phyloP scores from a whole-genome alignment of 768 basidiomycete genomes.

The Clavaria fumosa region DNA sequence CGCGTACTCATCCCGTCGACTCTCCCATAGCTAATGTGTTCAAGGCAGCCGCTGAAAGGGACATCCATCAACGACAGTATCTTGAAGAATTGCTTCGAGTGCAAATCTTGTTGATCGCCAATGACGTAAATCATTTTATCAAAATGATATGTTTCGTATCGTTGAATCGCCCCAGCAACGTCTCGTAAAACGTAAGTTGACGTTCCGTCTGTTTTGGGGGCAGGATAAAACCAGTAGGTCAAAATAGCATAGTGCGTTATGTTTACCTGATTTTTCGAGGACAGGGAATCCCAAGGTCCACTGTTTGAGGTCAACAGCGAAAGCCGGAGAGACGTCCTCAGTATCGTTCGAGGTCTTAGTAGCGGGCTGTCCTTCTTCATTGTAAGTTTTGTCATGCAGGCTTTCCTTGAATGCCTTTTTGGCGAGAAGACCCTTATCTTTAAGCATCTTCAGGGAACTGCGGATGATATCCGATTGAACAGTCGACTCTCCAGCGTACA shows the following conservation, averaged over 20 bases:
- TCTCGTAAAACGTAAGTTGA: slow-evolving; percentile 92
- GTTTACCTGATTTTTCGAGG: slow-evolving; percentile 75
- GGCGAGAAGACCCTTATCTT: slow-evolving; percentile 61
- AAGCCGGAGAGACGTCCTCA: slow-evolving; percentile 68
- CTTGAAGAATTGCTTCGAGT: slow-evolving; percentile 88
- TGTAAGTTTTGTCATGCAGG: no score
- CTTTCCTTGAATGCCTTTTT: no score
- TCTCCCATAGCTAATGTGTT: slow-evolving; percentile 85
- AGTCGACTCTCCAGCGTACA: slow-evolving; percentile 82
- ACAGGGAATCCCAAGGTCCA: slow-evolving; percentile 89
- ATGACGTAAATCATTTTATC: slow-evolving; percentile 90
- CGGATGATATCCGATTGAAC: no score
- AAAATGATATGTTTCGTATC: slow-evolving; percentile 80
- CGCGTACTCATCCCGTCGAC: slow-evolving; percentile 93
- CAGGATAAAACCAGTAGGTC: no score
- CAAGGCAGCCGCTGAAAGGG: slow-evolving; percentile 67
- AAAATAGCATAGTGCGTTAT: no score
- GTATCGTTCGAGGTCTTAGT: no score
- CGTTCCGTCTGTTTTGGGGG: slow-evolving; percentile 84
- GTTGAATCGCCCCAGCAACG: slow-evolving; percentile 85
- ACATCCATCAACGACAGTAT: slow-evolving; percentile 80
- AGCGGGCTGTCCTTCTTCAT: no score
- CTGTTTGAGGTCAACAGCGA: slow-evolving; percentile 75
- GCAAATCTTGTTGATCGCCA: slow-evolving; percentile 74
- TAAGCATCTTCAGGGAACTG: slow-evolving; percentile 45